These are phyloP conservation scores for Eucalyptus melliodora DNA, from an alignment of 345 rosid genomes.

Conservation along the genomic window DNA sequence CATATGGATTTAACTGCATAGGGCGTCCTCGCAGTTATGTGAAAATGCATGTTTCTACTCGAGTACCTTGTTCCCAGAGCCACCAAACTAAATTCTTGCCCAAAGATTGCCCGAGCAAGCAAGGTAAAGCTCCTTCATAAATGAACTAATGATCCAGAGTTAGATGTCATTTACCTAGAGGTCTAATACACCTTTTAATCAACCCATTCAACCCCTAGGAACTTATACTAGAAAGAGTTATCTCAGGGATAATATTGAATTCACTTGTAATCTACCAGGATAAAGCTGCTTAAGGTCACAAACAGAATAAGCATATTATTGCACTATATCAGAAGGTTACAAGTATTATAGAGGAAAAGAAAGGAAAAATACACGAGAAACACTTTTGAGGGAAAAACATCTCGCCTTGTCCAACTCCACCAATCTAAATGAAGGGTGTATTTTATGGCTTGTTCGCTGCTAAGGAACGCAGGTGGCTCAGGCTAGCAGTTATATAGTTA, in stretches of 20 bases:
- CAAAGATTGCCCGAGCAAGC: not conserved
- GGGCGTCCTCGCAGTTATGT: not conserved
- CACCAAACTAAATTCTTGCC: not conserved
- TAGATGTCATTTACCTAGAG: not conserved
- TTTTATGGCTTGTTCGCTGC: not conserved
- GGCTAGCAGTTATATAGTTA: not conserved
- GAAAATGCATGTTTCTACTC: not conserved
- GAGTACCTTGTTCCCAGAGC: not conserved
- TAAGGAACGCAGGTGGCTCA: constrained; percentile 2
- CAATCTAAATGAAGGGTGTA: not conserved
- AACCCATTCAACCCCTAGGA: not conserved
- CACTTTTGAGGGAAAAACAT: not conserved
- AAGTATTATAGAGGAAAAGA: not conserved
- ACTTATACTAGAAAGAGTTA: not conserved
- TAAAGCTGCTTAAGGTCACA: not conserved
- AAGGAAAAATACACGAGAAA: not conserved
- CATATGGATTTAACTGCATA: not conserved
- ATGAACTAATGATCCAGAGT: not conserved
- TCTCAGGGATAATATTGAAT: not conserved
- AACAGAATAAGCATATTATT: not conserved
- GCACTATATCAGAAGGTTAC: not conserved
- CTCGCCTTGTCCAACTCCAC: not conserved
- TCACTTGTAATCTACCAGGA: not conserved
- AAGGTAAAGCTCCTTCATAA: not conserved
- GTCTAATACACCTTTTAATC: not conserved